Conservation (phyloP, 495 filamentous ascomycete species). For the Cetradonia linearis region DNA sequence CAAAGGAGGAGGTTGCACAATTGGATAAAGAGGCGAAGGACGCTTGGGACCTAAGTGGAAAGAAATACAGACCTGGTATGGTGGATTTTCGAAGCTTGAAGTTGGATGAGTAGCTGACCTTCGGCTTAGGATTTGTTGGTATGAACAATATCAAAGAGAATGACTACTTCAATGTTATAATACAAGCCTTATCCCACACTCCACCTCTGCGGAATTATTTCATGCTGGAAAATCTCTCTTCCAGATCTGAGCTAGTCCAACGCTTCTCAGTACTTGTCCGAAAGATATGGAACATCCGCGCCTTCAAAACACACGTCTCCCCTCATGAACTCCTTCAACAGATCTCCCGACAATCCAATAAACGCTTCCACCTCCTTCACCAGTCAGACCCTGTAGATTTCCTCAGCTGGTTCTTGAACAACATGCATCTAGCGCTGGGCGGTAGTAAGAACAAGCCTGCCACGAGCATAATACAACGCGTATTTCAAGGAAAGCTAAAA, state of each 20-base stretch:
- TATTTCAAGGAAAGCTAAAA: constrained; percentile 87
- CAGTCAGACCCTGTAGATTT: constrained; percentile 97
- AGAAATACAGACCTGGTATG: constrained; percentile 72
- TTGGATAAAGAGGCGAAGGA: constrained; percentile 68
- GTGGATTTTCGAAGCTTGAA: not conserved
- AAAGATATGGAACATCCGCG: constrained; percentile 96
- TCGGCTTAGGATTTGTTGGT: constrained; percentile 66
- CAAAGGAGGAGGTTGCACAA: constrained; percentile 63
- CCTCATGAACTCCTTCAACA: constrained; percentile 96
- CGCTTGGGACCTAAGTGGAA: constrained; percentile 68
- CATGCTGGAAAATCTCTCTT: constrained; percentile 67
- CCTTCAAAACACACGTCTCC: constrained; percentile 94
- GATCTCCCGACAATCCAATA: constrained; percentile 77
- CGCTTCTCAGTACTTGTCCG: constrained; percentile 84
- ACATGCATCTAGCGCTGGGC: constrained; percentile 82
- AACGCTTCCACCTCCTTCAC: constrained; percentile 80
- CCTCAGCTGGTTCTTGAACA: constrained; percentile 92
- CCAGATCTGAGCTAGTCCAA: constrained; percentile 52
- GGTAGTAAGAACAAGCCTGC: constrained; percentile 76
- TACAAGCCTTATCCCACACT: constrained; percentile 89
- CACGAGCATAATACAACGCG: constrained; percentile 68
- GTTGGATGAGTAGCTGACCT: not conserved
- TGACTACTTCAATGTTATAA: constrained; percentile 93
- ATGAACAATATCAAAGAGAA: constrained; percentile 99
- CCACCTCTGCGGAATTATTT: constrained; percentile 84